Evolutionary conservation across 108 stramenopile genomes (phyloP), one percentile per base, ranked within the genome.

Genomic region (Pseudonitzschia delicatissima): DNA sequence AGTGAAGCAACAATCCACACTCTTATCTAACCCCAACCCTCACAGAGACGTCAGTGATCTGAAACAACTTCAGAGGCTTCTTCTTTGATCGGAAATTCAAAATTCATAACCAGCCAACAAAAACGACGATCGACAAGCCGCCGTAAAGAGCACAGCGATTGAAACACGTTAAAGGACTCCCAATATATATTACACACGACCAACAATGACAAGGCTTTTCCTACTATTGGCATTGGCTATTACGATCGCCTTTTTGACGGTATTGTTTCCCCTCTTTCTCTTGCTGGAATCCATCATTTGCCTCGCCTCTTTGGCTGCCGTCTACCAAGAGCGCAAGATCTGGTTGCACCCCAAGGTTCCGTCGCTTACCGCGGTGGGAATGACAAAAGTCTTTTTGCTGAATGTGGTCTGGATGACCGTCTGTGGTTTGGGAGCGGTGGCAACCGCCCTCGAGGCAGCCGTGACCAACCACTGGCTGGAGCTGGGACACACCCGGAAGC

Each of bases 301-400:
- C 20, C 25, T 66, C 20, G 65, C 57, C 8, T 45, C 66, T 2
- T 21, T 78, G 5, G 71, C 62, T 2, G 69, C 71, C 13, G 77
- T 75, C 18, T 33, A 60, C 34, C 91, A 93, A 67, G 91, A 93
- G 72, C 73, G 66, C 17, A 84, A 81, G 57, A 93, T 93, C 65
- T 93, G 91, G 91, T 51, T 62, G 23, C 70, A 87, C 8, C 45
- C 58, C 4, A 63, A 65, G 2, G 57, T 87, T 9, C 85, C 87
- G 13, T 79, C 80, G 25, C 69, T 93, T 0, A 82, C 83, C 2
- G 35, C 68, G 29, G 64, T 73, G 17, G 91, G 76, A 3, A 58
- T 74, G 37, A 4, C 86, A 50, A 86, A 87, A 49, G 79, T 90
- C 2, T 90, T 74, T 62, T 7, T 74, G 7, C 77, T 88, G 73